Evolutionary conservation across 1,284 basidiomycete genomes (phyloP).

Genomic region (Marasmius oreades): DNA sequence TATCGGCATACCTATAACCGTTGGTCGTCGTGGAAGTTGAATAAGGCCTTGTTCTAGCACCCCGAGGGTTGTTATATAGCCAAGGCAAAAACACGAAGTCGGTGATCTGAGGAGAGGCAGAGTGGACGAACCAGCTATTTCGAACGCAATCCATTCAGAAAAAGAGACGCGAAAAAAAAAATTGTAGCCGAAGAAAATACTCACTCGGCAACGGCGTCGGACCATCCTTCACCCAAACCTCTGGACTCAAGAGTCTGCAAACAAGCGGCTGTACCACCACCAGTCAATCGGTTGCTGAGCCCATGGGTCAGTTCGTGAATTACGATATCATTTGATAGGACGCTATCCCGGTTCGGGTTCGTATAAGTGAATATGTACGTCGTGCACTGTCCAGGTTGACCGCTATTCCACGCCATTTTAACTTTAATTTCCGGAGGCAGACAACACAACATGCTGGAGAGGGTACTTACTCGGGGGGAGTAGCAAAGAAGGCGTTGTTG

Average conservation of each 20-base stretch:
- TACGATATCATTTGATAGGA: slow-evolving; percentile 36
- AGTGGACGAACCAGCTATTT: slow-evolving; percentile 36
- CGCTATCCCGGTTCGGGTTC: slow-evolving; percentile 32
- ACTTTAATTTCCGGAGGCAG: background rate
- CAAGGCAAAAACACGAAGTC: slow-evolving; percentile 41
- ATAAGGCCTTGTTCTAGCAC: slow-evolving; percentile 38
- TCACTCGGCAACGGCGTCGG: slow-evolving; percentile 50
- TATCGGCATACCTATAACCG: slow-evolving; percentile 35
- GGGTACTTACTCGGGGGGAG: slow-evolving; percentile 33
- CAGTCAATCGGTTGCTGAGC: slow-evolving; percentile 35
- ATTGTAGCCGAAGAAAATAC: slow-evolving; percentile 10
- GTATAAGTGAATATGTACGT: slow-evolving; percentile 38
- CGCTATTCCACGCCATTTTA: slow-evolving; percentile 16
- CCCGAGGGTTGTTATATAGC: slow-evolving; percentile 25
- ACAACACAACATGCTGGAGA: background rate
- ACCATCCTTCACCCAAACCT: slow-evolving; percentile 55
- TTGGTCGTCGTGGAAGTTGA: slow-evolving; percentile 36
- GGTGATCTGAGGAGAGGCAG: slow-evolving; percentile 20
- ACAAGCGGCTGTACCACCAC: slow-evolving; percentile 46
- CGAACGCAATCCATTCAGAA: background rate
- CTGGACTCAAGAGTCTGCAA: slow-evolving; percentile 46
- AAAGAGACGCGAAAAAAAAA: no score
- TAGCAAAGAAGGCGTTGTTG: slow-evolving; percentile 18
- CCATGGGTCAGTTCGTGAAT: slow-evolving; percentile 37
- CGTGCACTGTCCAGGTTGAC: slow-evolving; percentile 24